Evolutionary conservation across 2,329 filamentous ascomycete genomes (phyloP), one percentile per base, ranked within the genome.

Genomic region (Dactylellina leptospora): DNA sequence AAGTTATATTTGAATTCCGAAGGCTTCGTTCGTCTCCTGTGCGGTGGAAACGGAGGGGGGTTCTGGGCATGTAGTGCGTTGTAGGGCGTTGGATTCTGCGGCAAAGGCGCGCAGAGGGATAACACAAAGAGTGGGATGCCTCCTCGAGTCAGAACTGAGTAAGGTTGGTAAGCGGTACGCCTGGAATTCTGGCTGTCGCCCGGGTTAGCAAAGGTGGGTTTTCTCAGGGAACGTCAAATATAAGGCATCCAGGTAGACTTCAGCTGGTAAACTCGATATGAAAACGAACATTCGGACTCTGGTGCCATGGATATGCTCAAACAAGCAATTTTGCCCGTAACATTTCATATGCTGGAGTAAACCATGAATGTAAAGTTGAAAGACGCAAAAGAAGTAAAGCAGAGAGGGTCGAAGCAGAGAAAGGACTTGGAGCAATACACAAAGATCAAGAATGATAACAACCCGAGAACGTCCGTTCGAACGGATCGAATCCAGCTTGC

Each of bases 71-170:
- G 38, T 23, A 51, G 30, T 71, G 60, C 40, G 66, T 71, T 71
- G 66, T 27, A 44, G 36, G 50, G 66, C 66, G 66, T 71, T 71
- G 66, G 56, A 71, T 71, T 71, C 36, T 71, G 56, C n/a, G 55
- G n/a, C 18, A 27, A 44, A 51, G 63, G 63, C 48, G 54, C 53
- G 54, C 63, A 69, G n/a, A n/a, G 63, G 63, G 63, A 69, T 69
- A 27, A 40, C 16, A 44, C 42, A 55, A 40, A 36, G 30, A 44
- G 58, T 18, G 18, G 47, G 44, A 36, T 30, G 40, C 20, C 33
- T 36, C 28, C 33, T 13, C 30, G 22, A 40, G 30, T 30, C 36
- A 30, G 16, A 42, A 30, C 45, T 48, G 42, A 23, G 28, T 47
- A 38, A 27, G 8, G 22, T 13, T 20, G 38, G 53, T 10, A n/a